Evolutionary conservation across 192 early-diverging fungal species (phyloP).

Genomic region (Helicostylum pulchrum): DNA sequence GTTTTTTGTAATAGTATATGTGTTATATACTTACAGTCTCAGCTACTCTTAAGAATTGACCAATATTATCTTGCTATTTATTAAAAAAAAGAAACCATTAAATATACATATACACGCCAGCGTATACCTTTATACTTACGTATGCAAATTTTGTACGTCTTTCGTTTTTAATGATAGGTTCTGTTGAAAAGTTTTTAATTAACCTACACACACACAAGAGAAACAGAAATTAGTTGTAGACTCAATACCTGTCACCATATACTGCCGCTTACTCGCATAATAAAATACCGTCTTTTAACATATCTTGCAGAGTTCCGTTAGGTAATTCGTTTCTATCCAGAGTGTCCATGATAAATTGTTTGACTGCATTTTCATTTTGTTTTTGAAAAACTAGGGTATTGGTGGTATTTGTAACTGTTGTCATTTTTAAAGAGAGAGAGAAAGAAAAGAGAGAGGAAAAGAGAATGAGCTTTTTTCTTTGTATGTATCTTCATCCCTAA

Average conservation of each 20-base stretch:
- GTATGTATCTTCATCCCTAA: no score
- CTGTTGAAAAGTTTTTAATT: conserved; percentile 10
- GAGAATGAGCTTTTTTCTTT: no score
- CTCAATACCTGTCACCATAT: neutral
- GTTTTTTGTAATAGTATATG: neutral
- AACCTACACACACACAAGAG: no score
- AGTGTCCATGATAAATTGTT: conserved; percentile 4
- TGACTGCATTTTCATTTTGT: conserved; percentile 2
- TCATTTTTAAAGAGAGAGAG: neutral
- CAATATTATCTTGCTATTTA: conserved; percentile 78
- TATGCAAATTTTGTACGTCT: neutral
- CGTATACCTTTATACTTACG: neutral
- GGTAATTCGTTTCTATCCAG: conserved; percentile 35
- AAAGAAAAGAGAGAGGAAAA: neutral
- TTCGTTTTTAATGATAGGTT: conserved; percentile 3
- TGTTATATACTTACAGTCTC: conserved; percentile 37
- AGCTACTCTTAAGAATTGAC: conserved; percentile 70
- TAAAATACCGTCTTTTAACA: conserved; percentile 72
- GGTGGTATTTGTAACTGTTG: no score
- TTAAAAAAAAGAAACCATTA: neutral
- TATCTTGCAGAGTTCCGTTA: conserved; percentile 44
- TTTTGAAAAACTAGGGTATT: neutral
- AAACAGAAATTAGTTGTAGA: neutral
- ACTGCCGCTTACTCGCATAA: conserved; percentile 68
- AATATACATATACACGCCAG: neutral